These are phyloP conservation scores for Volvariella volvacea DNA, from an alignment of 1,284 basidiomycete species.

Conservation along the genomic window DNA sequence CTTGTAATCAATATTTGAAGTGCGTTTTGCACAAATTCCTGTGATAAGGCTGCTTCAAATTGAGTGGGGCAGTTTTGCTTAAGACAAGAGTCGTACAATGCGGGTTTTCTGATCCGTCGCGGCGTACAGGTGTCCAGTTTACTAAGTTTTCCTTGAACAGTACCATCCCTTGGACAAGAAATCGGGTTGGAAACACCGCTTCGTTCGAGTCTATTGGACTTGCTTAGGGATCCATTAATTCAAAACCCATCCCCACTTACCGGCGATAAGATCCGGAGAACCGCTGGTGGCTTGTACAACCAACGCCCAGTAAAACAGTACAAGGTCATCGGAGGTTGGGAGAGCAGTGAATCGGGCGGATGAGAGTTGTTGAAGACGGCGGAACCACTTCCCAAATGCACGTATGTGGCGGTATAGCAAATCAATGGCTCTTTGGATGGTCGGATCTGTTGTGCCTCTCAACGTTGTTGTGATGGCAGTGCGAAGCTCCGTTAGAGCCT, in stretches of 20 bases:
- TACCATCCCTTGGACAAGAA: slow-evolving; percentile 82
- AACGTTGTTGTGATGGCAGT: slow-evolving; percentile 24
- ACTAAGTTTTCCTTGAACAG: slow-evolving; percentile 81
- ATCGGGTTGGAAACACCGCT: slow-evolving; percentile 68
- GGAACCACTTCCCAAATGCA: slow-evolving; percentile 71
- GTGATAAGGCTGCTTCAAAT: slow-evolving; percentile 51
- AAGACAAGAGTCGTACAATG: slow-evolving; percentile 35
- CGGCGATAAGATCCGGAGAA: slow-evolving; percentile 46
- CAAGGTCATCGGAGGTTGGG: slow-evolving; percentile 56
- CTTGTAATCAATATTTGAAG: slow-evolving; percentile 74
- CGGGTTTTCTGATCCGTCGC: slow-evolving; percentile 51
- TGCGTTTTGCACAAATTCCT: slow-evolving; percentile 72
- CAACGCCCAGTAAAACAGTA: slow-evolving; percentile 74
- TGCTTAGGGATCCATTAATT: background rate
- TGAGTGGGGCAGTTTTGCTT: slow-evolving; percentile 1
- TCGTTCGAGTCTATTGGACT: slow-evolving; percentile 35
- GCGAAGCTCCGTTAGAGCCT: slow-evolving; percentile 43
- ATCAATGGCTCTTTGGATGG: slow-evolving; percentile 36
- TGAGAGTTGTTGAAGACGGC: slow-evolving; percentile 63
- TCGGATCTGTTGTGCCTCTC: slow-evolving; percentile 28
- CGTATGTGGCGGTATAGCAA: slow-evolving; percentile 60
- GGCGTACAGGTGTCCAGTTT: slow-evolving; percentile 62
- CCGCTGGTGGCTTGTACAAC: slow-evolving; percentile 60
- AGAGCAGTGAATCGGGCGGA: slow-evolving; percentile 51
- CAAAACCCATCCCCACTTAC: slow-evolving; percentile 27